Percentiles rank a stretch among this genome's conserved stretches.
Evolutionary conservation across 495 filamentous ascomycete genomes (phyloP).

Genomic region (Parmelia sp.): DNA sequence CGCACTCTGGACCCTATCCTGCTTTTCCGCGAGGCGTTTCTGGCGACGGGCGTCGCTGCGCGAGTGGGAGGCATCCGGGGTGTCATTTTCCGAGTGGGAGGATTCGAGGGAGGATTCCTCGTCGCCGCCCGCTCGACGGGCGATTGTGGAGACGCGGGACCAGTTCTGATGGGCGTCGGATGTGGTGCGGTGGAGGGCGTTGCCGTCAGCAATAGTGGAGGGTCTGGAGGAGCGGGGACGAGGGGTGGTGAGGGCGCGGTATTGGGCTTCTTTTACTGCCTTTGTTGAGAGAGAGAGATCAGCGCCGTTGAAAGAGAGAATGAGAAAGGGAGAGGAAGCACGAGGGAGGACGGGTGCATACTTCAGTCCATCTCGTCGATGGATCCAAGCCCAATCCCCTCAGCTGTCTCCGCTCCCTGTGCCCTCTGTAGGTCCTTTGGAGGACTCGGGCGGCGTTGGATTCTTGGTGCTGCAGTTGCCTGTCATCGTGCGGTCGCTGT

Average conservation of each 20-base stretch:
- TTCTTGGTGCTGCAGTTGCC: neutral
- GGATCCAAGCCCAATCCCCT: slow-evolving; percentile 58
- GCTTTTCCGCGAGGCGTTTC: slow-evolving; percentile 28
- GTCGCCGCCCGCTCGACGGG: slow-evolving; percentile 60
- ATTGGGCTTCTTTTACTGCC: slow-evolving; percentile 59
- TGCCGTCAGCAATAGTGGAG: slow-evolving; percentile 6
- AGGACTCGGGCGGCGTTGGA: slow-evolving; percentile 19
- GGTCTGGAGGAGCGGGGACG: slow-evolving; percentile 27
- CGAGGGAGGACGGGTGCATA: slow-evolving; percentile 26
- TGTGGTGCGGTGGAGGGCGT: slow-evolving; percentile 11
- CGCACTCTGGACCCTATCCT: slow-evolving; percentile 42
- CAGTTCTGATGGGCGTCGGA: slow-evolving; percentile 60
- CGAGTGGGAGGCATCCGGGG: slow-evolving; percentile 21
- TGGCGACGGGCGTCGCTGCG: slow-evolving; percentile 25
- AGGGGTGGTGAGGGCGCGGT: slow-evolving; percentile 48
- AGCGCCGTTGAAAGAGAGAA: neutral
- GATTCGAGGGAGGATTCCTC: slow-evolving; percentile 36
- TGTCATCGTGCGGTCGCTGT: neutral
- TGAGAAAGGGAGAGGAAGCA: neutral
- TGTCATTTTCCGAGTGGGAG: slow-evolving; percentile 33
- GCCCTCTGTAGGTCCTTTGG: slow-evolving; percentile 63
- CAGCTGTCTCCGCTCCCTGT: slow-evolving; percentile 60
- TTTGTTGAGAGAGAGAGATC: slow-evolving; percentile 28
- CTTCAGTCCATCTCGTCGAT: slow-evolving; percentile 60
- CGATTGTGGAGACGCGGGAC: slow-evolving; percentile 64